A percentile compares a stretch with the other conserved stretches of the same genome.
These are phyloP conservation scores for Mycosphaerella sp. DNA, from an alignment of 2,329 filamentous ascomycete species.

Conservation along the genomic window DNA sequence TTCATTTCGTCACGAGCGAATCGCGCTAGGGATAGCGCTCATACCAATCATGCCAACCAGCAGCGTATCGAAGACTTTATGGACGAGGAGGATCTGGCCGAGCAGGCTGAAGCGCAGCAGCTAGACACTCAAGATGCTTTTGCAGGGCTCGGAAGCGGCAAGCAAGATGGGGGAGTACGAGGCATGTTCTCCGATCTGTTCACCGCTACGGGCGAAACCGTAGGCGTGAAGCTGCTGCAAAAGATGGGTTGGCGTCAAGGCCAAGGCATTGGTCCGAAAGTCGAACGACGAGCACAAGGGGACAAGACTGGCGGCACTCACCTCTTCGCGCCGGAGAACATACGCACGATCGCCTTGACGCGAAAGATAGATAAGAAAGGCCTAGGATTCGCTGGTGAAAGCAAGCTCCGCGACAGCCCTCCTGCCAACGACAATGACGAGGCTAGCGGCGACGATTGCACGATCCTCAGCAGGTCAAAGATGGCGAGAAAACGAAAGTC, in stretches of 20 bases:
- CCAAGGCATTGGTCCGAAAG: conserved; percentile 84
- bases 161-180: conserved; percentile 45
- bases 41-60: conserved; percentile 43
- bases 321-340: conserved; percentile 80
- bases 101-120: conserved; percentile 70
- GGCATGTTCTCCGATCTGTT: conserved; percentile 66
- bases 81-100: conserved; percentile 92
- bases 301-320: conserved; percentile 54
- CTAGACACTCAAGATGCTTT: conserved; percentile 70
- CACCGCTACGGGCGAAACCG: conserved; percentile 67
- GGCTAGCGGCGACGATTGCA: conserved; percentile 28
- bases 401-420: conserved; percentile 41
- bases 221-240: conserved; percentile 77
- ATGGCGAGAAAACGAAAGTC: conserved; percentile 35
- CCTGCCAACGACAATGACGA: conserved; percentile 32
- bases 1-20: conserved; percentile 86
- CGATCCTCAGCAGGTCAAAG: conserved; percentile 30
- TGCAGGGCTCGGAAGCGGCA: conserved; percentile 65
- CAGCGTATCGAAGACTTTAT: conserved; percentile 86
- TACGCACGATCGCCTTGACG: conserved; percentile 59
- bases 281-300: conserved; percentile 66
- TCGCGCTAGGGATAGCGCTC: conserved; percentile 57
- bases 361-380: conserved; percentile 65
- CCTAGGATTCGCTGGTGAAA: conserved; percentile 59
- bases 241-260: conserved; percentile 96